Base-by-base conservation (phyloP, 768 basidiomycete species). In the Psilocybe cubensis region DNA sequence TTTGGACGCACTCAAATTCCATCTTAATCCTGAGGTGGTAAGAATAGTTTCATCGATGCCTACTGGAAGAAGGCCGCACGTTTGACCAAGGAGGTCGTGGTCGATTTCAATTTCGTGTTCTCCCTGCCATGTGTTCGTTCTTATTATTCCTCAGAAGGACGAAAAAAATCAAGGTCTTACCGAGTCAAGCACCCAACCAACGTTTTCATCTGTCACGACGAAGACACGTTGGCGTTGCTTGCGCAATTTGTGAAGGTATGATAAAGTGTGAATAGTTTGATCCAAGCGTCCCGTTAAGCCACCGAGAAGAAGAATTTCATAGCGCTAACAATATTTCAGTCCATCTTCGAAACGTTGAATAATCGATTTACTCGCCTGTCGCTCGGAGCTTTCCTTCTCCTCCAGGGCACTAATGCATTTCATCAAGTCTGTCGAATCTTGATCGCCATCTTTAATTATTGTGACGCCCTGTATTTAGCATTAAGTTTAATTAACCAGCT, bases 21-120 rank as follows among this genome's bases (percentile, higher is more conserved):
- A 99, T 63, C 85, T 79, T 29, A 98, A 78, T 0, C 97, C 97
- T 1, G 74, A 81, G 0, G 95, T 98, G 2, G 89, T 84, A n/a
- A 98, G 75, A 14, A 84, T 71, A 0, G 94, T 89, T 4, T 79
- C 81, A 25, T 87, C 87, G 12, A 95, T 74, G 0, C 96, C 97
- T 2, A 98, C 83, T 1, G 97, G 97, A 9, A 99, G 82, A n/a
- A 98, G 81, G 0, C 96, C 97, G 68, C 97, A 99, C 0, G 96
- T 98, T 49, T 85, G 84, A 0, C 96, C 96, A 38, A 97, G 76
- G 8, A 86, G 63, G 0, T 72, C 65, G 62, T 92, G 90, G 65
- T 96, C 87, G 42, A 98, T 80, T 10, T 78, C 68, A 56, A 99
- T 91, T 4, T 72, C 67, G 68, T 98, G 96, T 65, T 88, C 84